Conservation (phyloP, 208 protist species). For the Acanthamoeba rhysodes region DNA sequence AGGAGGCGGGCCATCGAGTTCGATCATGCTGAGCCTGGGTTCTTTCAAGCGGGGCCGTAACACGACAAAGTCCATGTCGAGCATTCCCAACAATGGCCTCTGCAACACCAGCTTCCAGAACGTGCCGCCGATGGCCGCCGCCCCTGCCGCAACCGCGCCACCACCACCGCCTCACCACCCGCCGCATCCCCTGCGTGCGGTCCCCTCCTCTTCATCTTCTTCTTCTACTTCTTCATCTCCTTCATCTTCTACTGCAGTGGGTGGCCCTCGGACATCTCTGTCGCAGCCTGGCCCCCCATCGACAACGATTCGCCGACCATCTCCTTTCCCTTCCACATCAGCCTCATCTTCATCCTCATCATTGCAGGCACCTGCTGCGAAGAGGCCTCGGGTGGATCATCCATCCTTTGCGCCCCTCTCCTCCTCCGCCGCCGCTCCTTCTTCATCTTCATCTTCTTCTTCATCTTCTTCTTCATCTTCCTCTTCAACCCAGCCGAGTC, state of each 20-base stretch:
- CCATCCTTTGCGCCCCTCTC: too few relatives aligned
- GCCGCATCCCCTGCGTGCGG: too few relatives aligned
- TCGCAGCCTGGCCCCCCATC: background rate
- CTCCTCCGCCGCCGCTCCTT: background rate
- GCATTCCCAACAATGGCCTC: constrained; percentile 59
- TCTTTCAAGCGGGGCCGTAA: constrained; percentile 60
- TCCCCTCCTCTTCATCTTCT: background rate
- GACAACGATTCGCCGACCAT: too few relatives aligned
- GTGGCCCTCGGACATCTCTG: too few relatives aligned
- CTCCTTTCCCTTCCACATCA: too few relatives aligned
- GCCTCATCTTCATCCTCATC: too few relatives aligned
- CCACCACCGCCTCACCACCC: background rate
- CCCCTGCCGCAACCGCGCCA: background rate
- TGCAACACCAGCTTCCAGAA: constrained; percentile 46
- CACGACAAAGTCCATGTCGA: constrained; percentile 27
- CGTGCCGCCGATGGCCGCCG: background rate
- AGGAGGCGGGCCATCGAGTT: background rate
- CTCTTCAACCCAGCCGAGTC: background rate
- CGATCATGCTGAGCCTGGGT: constrained; percentile 43
- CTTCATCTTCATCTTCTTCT: too few relatives aligned
- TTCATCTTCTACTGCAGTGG: too few relatives aligned
- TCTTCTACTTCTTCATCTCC: too few relatives aligned
- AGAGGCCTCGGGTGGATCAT: too few relatives aligned
- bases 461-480: background rate
- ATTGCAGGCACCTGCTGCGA: too few relatives aligned